Conservation (phyloP, 2,329 filamentous ascomycete genomes). For the Neofusicoccum laricinum region DNA sequence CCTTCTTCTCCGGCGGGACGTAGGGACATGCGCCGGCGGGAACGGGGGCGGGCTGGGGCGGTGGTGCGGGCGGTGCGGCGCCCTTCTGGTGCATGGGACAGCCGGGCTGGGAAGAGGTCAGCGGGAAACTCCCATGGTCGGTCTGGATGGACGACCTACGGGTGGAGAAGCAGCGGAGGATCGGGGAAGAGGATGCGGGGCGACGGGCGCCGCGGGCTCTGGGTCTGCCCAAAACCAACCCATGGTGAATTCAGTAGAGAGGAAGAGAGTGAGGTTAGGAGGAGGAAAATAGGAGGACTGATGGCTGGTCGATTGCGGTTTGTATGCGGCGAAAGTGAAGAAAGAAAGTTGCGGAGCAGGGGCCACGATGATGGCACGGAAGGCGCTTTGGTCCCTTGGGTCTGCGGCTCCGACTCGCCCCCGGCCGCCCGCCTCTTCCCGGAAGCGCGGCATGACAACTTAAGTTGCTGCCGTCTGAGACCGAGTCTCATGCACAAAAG, state of each 20-base stretch:
- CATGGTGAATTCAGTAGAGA: conserved; percentile 44
- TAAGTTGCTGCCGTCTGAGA: background rate
- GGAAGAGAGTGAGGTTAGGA: background rate
- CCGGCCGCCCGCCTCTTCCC: background rate
- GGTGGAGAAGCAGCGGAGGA: conserved; percentile 51
- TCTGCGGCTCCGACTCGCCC: conserved; percentile 3
- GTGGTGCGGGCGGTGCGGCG: conserved; percentile 25
- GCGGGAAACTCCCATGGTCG: conserved; percentile 20
- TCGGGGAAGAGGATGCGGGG: conserved; percentile 48
- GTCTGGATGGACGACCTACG: conserved; percentile 41
- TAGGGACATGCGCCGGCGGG: conserved; percentile 47
- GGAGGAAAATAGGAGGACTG: background rate
- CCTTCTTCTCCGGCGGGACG: conserved; percentile 12
- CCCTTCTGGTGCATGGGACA: conserved; percentile 64
- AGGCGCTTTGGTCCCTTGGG: background rate
- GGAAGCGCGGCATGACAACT: background rate
- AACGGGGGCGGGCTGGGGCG: conserved; percentile 28
- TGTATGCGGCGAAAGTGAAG: background rate
- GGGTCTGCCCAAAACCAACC: conserved; percentile 70
- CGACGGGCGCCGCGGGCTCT: conserved; percentile 36
- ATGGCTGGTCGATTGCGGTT: background rate
- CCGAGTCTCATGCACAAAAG: background rate
- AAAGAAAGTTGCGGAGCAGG: conserved; percentile 15
- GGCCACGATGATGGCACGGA: conserved; percentile 15
- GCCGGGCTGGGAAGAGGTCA: conserved; percentile 49